Evolutionary conservation across 331 rosid genomes (phyloP), one percentile per base, ranked within the genome.

Genomic region (Malus hybrid): DNA sequence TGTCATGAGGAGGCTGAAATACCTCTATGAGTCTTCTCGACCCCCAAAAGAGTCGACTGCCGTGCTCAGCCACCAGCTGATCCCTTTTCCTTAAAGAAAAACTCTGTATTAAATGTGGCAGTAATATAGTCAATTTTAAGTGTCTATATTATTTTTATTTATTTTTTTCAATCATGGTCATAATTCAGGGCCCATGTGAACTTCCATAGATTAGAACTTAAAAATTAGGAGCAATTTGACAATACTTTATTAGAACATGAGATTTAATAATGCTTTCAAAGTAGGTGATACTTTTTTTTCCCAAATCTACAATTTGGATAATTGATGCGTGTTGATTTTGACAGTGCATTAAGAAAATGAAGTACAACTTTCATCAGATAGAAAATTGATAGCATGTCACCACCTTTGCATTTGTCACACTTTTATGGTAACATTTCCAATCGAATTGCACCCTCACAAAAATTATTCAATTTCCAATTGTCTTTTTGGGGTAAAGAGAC

Each of bases 331-430:
- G 60, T 75, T 74, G 83, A 78, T 69, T 64, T 78, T 42, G 79
- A 65, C 68, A 69, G 59, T 69, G 52, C 68, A 46, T 52, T 69
- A 27, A 44, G 50, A 65, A 19, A 52, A 65, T 22, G 20, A 69
- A 39, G 48, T 22, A 63, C 66, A 50, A 54, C 52, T 83, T 90
- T 84, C 88, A 68, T 65, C 76, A 72, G 33, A 34, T 62, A 72
- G 83, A 89, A 76, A 75, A 54, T 46, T 70, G 76, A 80, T 75
- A 73, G 72, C 74, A 75, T 69, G 24, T 24, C 24, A 24, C 24
- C 24, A 24, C 24, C 24, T 24, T 24, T 24, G 24, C 24, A 24
- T 24, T 24, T 24, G 24, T 24, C 24, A 24, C 79, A 67, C 76
- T 79, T 15, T 2, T 27, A 4, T 10, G 69, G 46, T 31, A 55